phyloP scores from a whole-genome alignment of 192 early-diverging fungal species.

The Dimargaris verticillata region DNA sequence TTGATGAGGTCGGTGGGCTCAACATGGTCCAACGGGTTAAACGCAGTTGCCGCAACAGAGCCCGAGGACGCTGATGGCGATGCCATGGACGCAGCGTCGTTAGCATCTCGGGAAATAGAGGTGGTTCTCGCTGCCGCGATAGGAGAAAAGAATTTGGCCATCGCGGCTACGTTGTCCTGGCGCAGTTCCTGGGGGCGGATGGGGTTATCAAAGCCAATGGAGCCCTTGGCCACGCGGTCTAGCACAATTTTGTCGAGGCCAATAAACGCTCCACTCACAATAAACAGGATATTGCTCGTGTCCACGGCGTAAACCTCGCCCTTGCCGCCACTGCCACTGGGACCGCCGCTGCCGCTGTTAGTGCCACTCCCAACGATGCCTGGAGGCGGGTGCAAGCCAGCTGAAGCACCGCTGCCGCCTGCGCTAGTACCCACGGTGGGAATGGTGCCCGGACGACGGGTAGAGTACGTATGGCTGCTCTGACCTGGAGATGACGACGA shows the following conservation, averaged over 20 bases:
- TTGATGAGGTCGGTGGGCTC: constrained; percentile 68
- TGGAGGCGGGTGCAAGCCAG: neutral
- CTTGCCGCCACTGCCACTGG: constrained; percentile 19
- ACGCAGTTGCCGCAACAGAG: constrained; percentile 8
- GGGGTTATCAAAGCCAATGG: constrained; percentile 62
- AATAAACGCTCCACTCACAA: constrained; percentile 77
- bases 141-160: constrained; percentile 9
- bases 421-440: neutral
- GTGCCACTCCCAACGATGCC: neutral
- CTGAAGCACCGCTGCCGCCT: constrained; percentile 11
- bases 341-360: neutral
- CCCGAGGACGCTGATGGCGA: neutral
- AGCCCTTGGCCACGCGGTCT: constrained; percentile 61
- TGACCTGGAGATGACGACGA: too few species aligned
- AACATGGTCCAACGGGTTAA: constrained; percentile 40
- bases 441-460: neutral
- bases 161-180: neutral
- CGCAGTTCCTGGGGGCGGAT: constrained; percentile 18
- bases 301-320: constrained; percentile 76
- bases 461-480: too few species aligned
- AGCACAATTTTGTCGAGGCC: constrained; percentile 66
- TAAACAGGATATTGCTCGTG: constrained; percentile 82
- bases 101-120: constrained; percentile 15
- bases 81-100: constrained; percentile 15
- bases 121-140: constrained; percentile 20